These are phyloP conservation scores for Sclerospora graminicola DNA, from an alignment of 352 stramenopile genomes.

Conservation along the genomic window DNA sequence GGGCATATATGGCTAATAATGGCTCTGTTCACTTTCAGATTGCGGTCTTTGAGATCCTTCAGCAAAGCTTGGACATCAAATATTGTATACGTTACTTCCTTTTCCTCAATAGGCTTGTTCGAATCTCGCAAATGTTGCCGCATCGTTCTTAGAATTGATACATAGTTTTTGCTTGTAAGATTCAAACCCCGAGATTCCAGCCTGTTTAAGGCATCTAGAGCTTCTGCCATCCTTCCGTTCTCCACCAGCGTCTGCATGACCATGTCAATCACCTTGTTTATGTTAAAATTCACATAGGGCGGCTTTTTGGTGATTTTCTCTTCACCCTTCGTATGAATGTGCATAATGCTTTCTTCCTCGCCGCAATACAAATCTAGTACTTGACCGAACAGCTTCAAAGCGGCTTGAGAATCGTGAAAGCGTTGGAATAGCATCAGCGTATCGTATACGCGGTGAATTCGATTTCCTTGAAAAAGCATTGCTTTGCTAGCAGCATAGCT, in stretches of 20 bases:
- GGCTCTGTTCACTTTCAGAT: constrained; percentile 28
- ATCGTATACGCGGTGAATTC: constrained; percentile 38
- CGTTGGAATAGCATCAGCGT: constrained; percentile 35
- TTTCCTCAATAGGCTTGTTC: constrained; percentile 12
- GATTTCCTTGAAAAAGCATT: constrained; percentile 36
- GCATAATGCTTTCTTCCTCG: constrained; percentile 8
- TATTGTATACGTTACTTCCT: constrained; percentile 28
- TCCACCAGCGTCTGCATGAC: constrained; percentile 37
- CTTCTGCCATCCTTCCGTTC: constrained; percentile 27
- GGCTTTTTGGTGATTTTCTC: constrained; percentile 5
- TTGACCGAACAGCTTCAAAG: constrained; percentile 31
- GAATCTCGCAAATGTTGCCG: constrained; percentile 14
- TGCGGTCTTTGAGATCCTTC: constrained; percentile 27
- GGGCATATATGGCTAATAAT: constrained; percentile 36
- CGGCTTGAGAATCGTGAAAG: constrained; percentile 32
- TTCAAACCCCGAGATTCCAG: constrained; percentile 24
- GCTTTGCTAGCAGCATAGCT: constrained; percentile 41
- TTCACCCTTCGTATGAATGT: constrained; percentile 3
- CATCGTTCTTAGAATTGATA: constrained; percentile 39
- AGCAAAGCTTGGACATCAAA: constrained; percentile 29
- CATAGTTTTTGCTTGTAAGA: constrained; percentile 28
- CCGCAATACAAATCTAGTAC: constrained; percentile 28
- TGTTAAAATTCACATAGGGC: constrained; percentile 30
- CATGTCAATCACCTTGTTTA: constrained; percentile 36
- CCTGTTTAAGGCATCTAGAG: constrained; percentile 24